Evolutionary conservation across 768 basidiomycete genomes (phyloP), one percentile per base, ranked within the genome.

Genomic region (Agrocybe chaxingu): DNA sequence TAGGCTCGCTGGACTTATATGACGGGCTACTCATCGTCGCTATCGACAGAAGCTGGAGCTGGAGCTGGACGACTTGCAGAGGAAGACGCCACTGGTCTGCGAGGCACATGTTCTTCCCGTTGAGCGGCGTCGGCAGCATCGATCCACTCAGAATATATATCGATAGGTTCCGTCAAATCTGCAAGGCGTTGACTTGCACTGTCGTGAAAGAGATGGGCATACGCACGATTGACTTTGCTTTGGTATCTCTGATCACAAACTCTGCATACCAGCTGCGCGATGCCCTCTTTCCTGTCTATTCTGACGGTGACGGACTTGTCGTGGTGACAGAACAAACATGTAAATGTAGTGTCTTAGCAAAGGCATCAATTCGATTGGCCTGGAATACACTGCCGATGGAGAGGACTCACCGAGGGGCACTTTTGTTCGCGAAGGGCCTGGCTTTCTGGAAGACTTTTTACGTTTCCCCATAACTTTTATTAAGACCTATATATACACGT

Each of bases 121-220:
- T 90, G 85, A 32, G 89, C 89, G 7, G 87, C 85, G 64, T 92
- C 89, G 5, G 89, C 87, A 43, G 89, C 89, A 64, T 92, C 89
- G 55, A 92, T 90, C 91, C 91, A 93, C 63, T 91, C 89, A 6
- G 90, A 91, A 65, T 92, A 93, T 30, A 93, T 89, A 66, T 93
- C 91, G 50, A 93, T 83, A 11, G 91, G 81, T 57, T 92, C 91
- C 1, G 90, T 91, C 46, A 93, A 74, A 65, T 93, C 91, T 94
- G 63, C 12, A 36, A 42, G 39, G 10, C 1, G 18, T 49, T 36
- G 40, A 47, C 43, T 47, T 39, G 55, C 31, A 29, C 31, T 12
- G 48, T 56, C 53, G 8, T 39, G 24, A 19, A 6, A 12, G 35
- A 42, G 32, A 56, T 34, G 38, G n/a, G n/a, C 8, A 51, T 51